Percentiles rank a stretch among this genome's conserved stretches.
Evolutionary conservation across 768 basidiomycete genomes (phyloP).

Genomic region (Pleurotus cornucopiae): DNA sequence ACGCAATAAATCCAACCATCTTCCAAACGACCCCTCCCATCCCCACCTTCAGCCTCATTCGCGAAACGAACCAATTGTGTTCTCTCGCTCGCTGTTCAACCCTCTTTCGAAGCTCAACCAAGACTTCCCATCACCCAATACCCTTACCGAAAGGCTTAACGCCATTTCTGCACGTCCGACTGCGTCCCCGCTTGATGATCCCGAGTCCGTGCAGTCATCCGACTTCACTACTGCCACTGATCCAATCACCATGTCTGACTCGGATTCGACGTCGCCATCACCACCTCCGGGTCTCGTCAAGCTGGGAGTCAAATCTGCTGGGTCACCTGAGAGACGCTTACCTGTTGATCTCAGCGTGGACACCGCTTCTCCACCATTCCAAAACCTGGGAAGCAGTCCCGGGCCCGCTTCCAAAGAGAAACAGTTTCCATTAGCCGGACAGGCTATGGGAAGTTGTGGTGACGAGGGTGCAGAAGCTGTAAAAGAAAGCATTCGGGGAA

Average conservation of each 20-base stretch:
- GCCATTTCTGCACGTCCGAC: slow-evolving; percentile 25
- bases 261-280: slow-evolving; percentile 12
- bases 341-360: slow-evolving; percentile 9
- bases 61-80: slow-evolving; percentile 10
- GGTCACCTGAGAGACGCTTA: slow-evolving; percentile 5
- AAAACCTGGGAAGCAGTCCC: neutral
- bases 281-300: slow-evolving; percentile 11
- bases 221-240: slow-evolving; percentile 12
- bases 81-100: slow-evolving; percentile 20
- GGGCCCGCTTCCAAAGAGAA: neutral
- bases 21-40: slow-evolving; percentile 16
- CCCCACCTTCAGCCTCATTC: slow-evolving; percentile 29
- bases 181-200: slow-evolving; percentile 20
- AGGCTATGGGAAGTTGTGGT: neutral
- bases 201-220: slow-evolving; percentile 14
- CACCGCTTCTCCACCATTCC: slow-evolving; percentile 13
- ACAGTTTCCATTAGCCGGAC: neutral
- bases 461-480: slow-evolving; percentile 35
- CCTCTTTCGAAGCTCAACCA: slow-evolving; percentile 33
- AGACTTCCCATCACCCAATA: slow-evolving; percentile 35
- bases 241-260: slow-evolving; percentile 8
- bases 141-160: slow-evolving; percentile 36
- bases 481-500: slow-evolving; percentile 45
- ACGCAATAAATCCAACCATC: slow-evolving; percentile 16
- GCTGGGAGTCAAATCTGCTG: slow-evolving; percentile 4